phyloP scores from a whole-genome alignment of 2,329 filamentous ascomycete genomes.

The Trichothecium sympodiale region DNA sequence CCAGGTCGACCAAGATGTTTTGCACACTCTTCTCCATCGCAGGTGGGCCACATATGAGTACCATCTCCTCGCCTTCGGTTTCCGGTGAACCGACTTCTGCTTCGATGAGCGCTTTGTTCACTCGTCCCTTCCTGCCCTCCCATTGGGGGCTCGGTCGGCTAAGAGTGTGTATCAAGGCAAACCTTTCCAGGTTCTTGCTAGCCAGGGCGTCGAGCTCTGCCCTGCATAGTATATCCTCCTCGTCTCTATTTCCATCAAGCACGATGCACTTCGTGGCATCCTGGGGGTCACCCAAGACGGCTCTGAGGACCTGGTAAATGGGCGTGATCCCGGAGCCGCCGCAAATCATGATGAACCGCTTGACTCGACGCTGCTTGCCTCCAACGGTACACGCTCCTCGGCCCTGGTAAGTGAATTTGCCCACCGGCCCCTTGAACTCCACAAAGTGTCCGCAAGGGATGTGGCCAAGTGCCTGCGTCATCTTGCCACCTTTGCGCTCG shows the following conservation, averaged over 20 bases:
- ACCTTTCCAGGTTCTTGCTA: conserved; percentile 40
- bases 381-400: conserved; percentile 52
- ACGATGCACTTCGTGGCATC: conserved; percentile 62
- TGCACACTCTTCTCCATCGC: conserved; percentile 44
- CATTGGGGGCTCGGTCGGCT: conserved; percentile 53
- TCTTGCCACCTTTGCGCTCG: conserved; percentile 55
- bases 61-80: conserved; percentile 41
- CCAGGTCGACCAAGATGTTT: conserved; percentile 1
- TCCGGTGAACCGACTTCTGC: conserved; percentile 39
- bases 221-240: conserved; percentile 75
- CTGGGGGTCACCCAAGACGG: conserved; percentile 52
- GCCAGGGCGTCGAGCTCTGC: conserved; percentile 58
- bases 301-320: conserved; percentile 71
- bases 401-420: conserved; percentile 72
- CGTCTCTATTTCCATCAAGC: conserved; percentile 64
- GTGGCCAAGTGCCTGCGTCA: conserved; percentile 69
- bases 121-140: conserved; percentile 56
- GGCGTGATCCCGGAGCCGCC: conserved; percentile 89
- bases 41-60: conserved; percentile 70
- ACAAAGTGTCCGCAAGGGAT: conserved; percentile 62
- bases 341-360: conserved; percentile 74
- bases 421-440: conserved; percentile 81
- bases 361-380: conserved; percentile 43
- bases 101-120: conserved; percentile 51
- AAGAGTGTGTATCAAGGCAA: conserved; percentile 58